Evolutionary conservation across 768 basidiomycete species (phyloP).

Genomic region (Leccinum imitatum): DNA sequence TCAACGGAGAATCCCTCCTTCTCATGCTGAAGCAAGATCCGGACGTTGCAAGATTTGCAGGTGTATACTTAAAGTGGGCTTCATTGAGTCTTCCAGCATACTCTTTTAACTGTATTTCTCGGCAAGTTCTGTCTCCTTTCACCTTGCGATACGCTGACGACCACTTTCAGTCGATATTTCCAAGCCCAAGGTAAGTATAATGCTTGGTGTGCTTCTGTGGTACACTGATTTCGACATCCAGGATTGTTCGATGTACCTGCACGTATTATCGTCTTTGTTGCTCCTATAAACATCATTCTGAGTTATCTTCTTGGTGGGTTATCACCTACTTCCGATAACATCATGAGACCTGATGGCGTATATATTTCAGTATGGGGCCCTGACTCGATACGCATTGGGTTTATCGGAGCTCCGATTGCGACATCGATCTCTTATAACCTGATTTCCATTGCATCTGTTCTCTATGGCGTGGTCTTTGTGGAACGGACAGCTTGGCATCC

Average conservation of each 20-base stretch:
- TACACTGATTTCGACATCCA: slow-evolving; percentile 19
- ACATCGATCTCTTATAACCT: slow-evolving; percentile 87
- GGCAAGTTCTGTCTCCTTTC: slow-evolving; percentile 26
- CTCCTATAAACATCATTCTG: slow-evolving; percentile 81
- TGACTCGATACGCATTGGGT: slow-evolving; percentile 76
- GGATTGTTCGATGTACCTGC: slow-evolving; percentile 86
- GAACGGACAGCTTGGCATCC: slow-evolving; percentile 85
- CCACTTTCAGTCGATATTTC: slow-evolving; percentile 44
- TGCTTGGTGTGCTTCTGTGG: slow-evolving; percentile 17
- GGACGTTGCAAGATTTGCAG: slow-evolving; percentile 75
- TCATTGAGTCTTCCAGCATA: slow-evolving; percentile 78
- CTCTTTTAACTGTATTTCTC: slow-evolving; percentile 52
- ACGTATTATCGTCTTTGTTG: slow-evolving; percentile 73
- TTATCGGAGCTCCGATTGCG: slow-evolving; percentile 89
- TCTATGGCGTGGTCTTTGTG: slow-evolving; percentile 63
- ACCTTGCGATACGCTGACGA: slow-evolving; percentile 52
- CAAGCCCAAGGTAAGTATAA: slow-evolving; percentile 74
- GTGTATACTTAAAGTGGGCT: slow-evolving; percentile 72
- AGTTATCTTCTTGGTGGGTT: slow-evolving; percentile 76
- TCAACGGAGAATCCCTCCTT: slow-evolving; percentile 77
- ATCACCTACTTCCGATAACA: neutral
- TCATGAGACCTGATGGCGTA: slow-evolving; percentile 43
- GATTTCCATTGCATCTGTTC: slow-evolving; percentile 57
- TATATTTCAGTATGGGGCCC: slow-evolving; percentile 84
- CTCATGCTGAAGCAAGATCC: slow-evolving; percentile 74